Conservation (phyloP, 2,329 filamentous ascomycete species). For the Falciphora oryzae region DNA sequence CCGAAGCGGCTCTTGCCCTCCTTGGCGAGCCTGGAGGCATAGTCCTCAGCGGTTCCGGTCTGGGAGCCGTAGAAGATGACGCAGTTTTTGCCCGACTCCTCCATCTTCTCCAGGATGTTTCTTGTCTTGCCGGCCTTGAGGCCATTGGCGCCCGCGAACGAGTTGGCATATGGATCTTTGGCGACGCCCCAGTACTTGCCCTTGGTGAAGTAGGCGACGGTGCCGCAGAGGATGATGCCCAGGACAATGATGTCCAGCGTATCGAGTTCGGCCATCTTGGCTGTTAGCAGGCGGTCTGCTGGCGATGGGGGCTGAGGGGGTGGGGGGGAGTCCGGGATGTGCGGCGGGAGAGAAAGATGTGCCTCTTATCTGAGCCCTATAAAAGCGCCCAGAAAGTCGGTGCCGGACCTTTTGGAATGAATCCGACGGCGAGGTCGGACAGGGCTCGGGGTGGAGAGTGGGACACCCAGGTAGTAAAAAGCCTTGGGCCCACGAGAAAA, state of each 20-base stretch:
- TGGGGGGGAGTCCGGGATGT: neutral
- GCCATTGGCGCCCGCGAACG: conserved; percentile 62
- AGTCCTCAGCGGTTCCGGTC: conserved; percentile 97
- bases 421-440: neutral
- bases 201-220: conserved; percentile 94
- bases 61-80: conserved; percentile 98
- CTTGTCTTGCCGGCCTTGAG: conserved; percentile 78
- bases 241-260: conserved; percentile 94
- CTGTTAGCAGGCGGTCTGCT: conserved; percentile 5
- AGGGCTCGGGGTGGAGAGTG: neutral
- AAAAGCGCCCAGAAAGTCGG: neutral
- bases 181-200: conserved; percentile 86
- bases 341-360: neutral
- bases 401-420: conserved; percentile 1
- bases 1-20: conserved; percentile 96
- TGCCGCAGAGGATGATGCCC: conserved; percentile 75
- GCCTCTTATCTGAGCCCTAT: neutral
- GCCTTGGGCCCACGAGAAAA: neutral
- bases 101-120: conserved; percentile 93
- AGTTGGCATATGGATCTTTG: conserved; percentile 81
- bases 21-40: conserved; percentile 92
- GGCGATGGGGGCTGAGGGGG: neutral
- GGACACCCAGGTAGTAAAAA: neutral
- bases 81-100: conserved; percentile 93
- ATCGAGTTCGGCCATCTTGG: conserved; percentile 88